These are phyloP conservation scores for Aeminium ludgeri DNA, from an alignment of 495 filamentous ascomycete genomes.

Conservation along the genomic window DNA sequence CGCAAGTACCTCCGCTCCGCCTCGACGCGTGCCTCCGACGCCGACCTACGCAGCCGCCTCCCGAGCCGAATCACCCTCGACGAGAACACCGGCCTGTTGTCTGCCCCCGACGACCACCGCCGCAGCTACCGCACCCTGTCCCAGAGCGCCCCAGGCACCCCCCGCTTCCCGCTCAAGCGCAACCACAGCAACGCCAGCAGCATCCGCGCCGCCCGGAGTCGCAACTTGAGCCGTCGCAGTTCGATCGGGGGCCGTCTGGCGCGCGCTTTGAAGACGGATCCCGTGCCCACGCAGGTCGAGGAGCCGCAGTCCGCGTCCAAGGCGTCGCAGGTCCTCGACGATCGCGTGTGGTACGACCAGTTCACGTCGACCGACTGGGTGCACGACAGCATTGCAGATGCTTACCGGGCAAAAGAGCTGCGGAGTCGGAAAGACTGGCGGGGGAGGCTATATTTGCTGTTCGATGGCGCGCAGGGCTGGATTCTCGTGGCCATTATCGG, in stretches of 20 bases:
- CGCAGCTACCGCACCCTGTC: slow-evolving; percentile 19
- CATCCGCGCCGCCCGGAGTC: slow-evolving; percentile 6
- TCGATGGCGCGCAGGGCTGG: slow-evolving; percentile 90
- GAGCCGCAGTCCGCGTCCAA: slow-evolving; percentile 18
- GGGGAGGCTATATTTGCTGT: slow-evolving; percentile 55
- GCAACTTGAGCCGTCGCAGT: slow-evolving; percentile 19
- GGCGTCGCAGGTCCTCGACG: slow-evolving; percentile 35
- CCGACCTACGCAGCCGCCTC: slow-evolving; percentile 17
- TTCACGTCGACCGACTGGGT: slow-evolving; percentile 99
- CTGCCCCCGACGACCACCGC: slow-evolving; percentile 4
- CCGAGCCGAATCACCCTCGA: slow-evolving; percentile 12
- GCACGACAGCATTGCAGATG: slow-evolving; percentile 91
- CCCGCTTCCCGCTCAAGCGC: slow-evolving; percentile 12
- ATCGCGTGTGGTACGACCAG: slow-evolving; percentile 96
- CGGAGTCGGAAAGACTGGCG: slow-evolving; percentile 68
- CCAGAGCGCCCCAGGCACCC: slow-evolving; percentile 19
- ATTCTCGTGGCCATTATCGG: slow-evolving; percentile 83
- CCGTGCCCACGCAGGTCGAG: slow-evolving; percentile 4
- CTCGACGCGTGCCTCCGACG: slow-evolving; percentile 16
- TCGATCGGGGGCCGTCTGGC: slow-evolving; percentile 24
- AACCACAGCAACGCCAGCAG: slow-evolving; percentile 18
- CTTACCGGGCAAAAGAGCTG: slow-evolving; percentile 68
- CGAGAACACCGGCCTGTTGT: slow-evolving; percentile 19
- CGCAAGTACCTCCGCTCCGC: slow-evolving; percentile 12
- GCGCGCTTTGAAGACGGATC: slow-evolving; percentile 18